phyloP scores from a whole-genome alignment of 768 basidiomycete genomes.

The Hygrophorus pudorinus region DNA sequence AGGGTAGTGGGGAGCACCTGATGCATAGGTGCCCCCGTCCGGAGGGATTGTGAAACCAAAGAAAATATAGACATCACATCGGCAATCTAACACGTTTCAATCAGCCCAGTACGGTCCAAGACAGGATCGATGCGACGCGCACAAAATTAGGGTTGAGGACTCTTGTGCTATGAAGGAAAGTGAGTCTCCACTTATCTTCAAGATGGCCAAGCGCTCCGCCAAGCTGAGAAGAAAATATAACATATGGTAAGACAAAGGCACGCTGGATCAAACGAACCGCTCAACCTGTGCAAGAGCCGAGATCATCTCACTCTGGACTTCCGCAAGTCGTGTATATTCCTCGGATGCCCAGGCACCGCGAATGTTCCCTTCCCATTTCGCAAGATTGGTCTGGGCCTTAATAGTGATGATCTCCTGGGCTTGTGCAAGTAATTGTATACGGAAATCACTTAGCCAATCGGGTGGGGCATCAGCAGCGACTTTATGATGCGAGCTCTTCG shows the following conservation, averaged over 20 bases:
- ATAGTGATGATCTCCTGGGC: constrained; percentile 24
- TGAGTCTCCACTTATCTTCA: constrained; percentile 28
- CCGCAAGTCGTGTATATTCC: constrained; percentile 33
- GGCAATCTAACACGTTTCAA: constrained; percentile 18
- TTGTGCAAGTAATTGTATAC: constrained; percentile 20
- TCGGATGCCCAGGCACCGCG: constrained; percentile 43
- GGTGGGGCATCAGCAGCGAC: background rate
- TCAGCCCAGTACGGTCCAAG: background rate
- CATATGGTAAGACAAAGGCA: background rate
- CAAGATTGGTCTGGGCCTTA: constrained; percentile 23
- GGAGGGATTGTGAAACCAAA: constrained; percentile 33
- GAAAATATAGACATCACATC: constrained; percentile 36
- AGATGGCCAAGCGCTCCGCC: constrained; percentile 32
- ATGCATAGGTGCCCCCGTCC: constrained; percentile 34
- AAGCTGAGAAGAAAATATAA: constrained; percentile 17
- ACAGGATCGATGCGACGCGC: constrained; percentile 11
- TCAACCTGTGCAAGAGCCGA: constrained; percentile 26
- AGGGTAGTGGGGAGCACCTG: constrained; percentile 30
- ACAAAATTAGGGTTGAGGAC: constrained; percentile 49
- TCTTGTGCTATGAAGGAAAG: constrained; percentile 32
- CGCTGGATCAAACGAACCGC: background rate
- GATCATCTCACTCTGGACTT: constrained; percentile 32
- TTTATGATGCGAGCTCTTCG: constrained; percentile 10
- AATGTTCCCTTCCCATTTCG: constrained; percentile 38
- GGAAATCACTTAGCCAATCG: constrained; percentile 18